Base-by-base conservation (phyloP, 768 basidiomycete genomes). In the Amanita rubescens region DNA sequence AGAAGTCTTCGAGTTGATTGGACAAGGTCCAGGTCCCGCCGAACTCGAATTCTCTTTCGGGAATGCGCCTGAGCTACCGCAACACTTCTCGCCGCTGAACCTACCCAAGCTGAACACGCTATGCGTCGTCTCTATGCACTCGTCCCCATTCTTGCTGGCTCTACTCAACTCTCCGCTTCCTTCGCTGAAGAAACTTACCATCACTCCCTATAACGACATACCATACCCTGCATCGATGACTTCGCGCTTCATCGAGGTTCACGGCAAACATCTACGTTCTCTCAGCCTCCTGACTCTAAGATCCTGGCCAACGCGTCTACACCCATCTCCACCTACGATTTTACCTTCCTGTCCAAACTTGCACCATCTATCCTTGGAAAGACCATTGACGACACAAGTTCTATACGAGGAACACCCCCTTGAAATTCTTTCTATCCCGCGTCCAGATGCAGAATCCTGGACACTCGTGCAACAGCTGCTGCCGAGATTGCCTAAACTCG, bases 131-230 rank as follows among this genome's bases (percentile, higher is more conserved):
- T 84, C 85, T 1, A 79, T 87, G 70, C 81, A 83, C 48, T 75
- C 73, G 5, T 87, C 85, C 4, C 78, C 82, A 19, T 69, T 89
- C 30, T 71, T 90, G 66, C 67, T 77, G 35, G 73, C 77, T 14
- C 70, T 93, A 24, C 67, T 88, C 15, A 64, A 71, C 35, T 76
- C 85, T 0, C 64, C 79, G 0, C 78, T 93, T 12, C 89, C 86
- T 3, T 67, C 74, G 3, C 70, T 93, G 38, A 72, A 64, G 32
- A 82, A 81, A 58, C 70, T 92, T 17, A 83, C 78, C 12, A 63
- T 91, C 34, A 89, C 88, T 1, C 87, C 88, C 1, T 88, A 85
- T 60, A 77, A 87, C 52, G 86, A 88, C 59, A 60, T 84, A 12
- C 77, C 78, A 25, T 81, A 74, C 57, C 80, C 85, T 12, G 65